phyloP scores from a whole-genome alignment of 2,329 filamentous ascomycete species.

The Alternaria conjuncta region DNA sequence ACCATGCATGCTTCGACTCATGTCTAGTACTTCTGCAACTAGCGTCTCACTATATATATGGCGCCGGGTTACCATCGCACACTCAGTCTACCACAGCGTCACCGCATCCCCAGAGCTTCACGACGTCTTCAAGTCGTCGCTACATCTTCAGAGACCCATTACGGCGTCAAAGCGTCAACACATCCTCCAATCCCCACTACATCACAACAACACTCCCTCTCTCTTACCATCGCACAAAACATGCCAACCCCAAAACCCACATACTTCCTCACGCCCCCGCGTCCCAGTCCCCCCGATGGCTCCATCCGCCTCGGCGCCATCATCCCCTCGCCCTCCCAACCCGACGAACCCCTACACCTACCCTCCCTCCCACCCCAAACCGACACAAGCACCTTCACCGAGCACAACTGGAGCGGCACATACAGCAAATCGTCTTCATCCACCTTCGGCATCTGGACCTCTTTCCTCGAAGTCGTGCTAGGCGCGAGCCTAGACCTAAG shows the following conservation, averaged over 20 bases:
- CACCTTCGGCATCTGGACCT: slow-evolving; percentile 15
- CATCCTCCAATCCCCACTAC: neutral
- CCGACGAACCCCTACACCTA: slow-evolving; percentile 8
- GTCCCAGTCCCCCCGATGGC: neutral
- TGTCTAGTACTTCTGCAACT: neutral
- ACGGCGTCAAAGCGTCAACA: too few species aligned
- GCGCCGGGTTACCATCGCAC: neutral
- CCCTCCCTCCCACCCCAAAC: neutral
- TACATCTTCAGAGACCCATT: too few species aligned
- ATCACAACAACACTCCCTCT: too few species aligned
- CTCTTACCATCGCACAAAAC: neutral
- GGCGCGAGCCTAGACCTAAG: too few species aligned
- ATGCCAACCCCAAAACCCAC: neutral
- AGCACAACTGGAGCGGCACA: slow-evolving; percentile 1
- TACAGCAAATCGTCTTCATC: neutral
- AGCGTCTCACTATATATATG: neutral
- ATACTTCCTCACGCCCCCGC: slow-evolving; percentile 1
- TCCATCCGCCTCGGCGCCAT: slow-evolving; percentile 14
- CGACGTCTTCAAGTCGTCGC: neutral
- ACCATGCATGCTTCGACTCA: neutral
- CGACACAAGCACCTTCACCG: neutral
- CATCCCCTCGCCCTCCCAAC: slow-evolving; percentile 5
- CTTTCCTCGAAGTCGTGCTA: slow-evolving; percentile 3
- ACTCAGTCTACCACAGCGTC: neutral
- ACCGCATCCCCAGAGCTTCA: neutral